These are phyloP conservation scores for Backusella australiensis DNA, from an alignment of 192 early-diverging fungal genomes.

Conservation along the genomic window DNA sequence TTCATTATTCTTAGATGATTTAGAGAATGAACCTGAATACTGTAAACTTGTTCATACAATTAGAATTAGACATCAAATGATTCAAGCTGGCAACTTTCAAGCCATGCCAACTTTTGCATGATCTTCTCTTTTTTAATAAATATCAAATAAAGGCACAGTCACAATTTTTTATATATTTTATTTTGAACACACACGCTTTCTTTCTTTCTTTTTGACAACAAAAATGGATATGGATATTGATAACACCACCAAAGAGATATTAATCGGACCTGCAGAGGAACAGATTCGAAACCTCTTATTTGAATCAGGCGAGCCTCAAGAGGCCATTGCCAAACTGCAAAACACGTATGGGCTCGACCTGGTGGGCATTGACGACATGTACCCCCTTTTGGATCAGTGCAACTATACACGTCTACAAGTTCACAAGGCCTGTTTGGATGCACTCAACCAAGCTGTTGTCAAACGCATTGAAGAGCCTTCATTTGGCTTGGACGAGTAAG, in stretches of 20 bases:
- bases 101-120: not conserved
- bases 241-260: not conserved
- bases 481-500: conserved; percentile 25
- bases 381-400: conserved; percentile 50
- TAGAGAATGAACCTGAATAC: not conserved
- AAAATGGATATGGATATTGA: not conserved
- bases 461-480: conserved; percentile 32
- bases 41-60: not conserved
- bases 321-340: conserved; percentile 32
- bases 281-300: conserved; percentile 29
- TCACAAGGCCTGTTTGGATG: conserved; percentile 46
- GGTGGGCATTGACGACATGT: conserved; percentile 42
- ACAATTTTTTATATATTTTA: not conserved
- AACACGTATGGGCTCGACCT: conserved; percentile 32
- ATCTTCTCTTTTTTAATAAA: not conserved
- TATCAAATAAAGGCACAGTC: not conserved
- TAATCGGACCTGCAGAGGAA: conserved; percentile 33
- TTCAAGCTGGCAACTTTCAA: not conserved
- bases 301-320: conserved; percentile 30
- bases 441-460: conserved; percentile 43
- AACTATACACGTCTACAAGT: conserved; percentile 44
- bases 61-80: not conserved
- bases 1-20: not conserved
- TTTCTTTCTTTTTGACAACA: not conserved
- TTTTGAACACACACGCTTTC: not conserved